Evolutionary conservation across 2,329 filamentous ascomycete species (phyloP).

Genomic region (Clonostachys solani): DNA sequence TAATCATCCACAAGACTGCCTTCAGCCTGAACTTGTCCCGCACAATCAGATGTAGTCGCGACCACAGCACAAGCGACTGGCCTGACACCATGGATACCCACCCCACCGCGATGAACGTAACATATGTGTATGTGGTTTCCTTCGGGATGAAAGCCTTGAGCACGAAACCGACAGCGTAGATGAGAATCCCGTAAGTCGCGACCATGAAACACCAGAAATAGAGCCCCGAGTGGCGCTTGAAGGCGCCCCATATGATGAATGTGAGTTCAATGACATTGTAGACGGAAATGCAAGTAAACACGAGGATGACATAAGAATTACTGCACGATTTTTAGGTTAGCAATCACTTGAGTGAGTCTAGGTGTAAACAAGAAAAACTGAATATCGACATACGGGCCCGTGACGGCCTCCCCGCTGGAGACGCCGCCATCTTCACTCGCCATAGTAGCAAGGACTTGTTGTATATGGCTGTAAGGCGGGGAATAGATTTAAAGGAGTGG

Average conservation of each 20-base stretch:
- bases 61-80: conserved; percentile 58
- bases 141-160: conserved; percentile 21
- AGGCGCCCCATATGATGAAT: conserved; percentile 27
- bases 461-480: too few relatives aligned
- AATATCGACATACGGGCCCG: too few relatives aligned
- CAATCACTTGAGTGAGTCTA: too few relatives aligned
- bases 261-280: conserved; percentile 29
- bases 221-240: conserved; percentile 23
- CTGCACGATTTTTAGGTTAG: too few relatives aligned
- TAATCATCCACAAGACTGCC: conserved; percentile 51
- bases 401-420: too few relatives aligned
- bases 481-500: too few relatives aligned
- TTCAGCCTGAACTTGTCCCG: conserved; percentile 42
- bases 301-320: conserved; percentile 12
- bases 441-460: too few relatives aligned
- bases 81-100: conserved; percentile 52
- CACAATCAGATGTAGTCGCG: conserved; percentile 55
- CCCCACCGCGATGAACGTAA: conserved; percentile 13
- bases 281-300: conserved; percentile 21
- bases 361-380: too few relatives aligned
- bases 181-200: conserved; percentile 23
- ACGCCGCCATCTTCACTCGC: too few relatives aligned
- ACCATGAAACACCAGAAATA: conserved; percentile 33
- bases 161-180: conserved; percentile 38
- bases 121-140: not conserved